Conservation (phyloP, 345 rosid species). For the Gossypium anomalum region DNA sequence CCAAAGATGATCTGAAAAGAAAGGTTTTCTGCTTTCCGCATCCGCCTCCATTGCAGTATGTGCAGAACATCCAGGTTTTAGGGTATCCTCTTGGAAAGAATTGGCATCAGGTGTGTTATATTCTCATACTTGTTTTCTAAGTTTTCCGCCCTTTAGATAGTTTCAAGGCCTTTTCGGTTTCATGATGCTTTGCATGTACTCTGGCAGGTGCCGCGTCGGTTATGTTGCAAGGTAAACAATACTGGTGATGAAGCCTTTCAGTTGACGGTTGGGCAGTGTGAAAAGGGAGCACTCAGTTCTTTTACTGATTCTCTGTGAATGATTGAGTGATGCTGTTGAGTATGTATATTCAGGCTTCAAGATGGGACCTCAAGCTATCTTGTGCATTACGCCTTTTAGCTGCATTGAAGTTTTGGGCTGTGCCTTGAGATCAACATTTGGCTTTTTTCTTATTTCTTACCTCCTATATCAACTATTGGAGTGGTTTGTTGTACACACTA, state of each 20-base stretch:
- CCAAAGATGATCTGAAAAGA: constrained; percentile 58
- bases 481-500: constrained; percentile 27
- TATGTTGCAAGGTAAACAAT: constrained; percentile 66
- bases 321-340: constrained; percentile 20
- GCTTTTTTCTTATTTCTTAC: constrained; percentile 20
- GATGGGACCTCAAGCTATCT: constrained; percentile 22
- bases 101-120: constrained; percentile 74
- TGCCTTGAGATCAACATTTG: constrained; percentile 21
- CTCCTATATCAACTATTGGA: constrained; percentile 32
- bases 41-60: constrained; percentile 51
- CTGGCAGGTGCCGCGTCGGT: constrained; percentile 67
- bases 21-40: constrained; percentile 71
- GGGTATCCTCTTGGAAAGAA: constrained; percentile 52
- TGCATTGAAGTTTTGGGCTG: neutral
- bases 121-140: neutral
- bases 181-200: constrained; percentile 1
- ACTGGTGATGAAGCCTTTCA: constrained; percentile 41
- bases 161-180: neutral
- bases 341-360: constrained; percentile 27
- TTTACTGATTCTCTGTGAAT: constrained; percentile 39
- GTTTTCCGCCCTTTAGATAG: neutral
- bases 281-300: constrained; percentile 44
- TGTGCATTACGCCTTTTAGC: constrained; percentile 23
- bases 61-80: constrained; percentile 52
- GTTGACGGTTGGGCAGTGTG: constrained; percentile 69